Evolutionary conservation across 1,284 basidiomycete species (phyloP), one percentile per base, ranked within the genome.

Genomic region (Athelia psychrophila): DNA sequence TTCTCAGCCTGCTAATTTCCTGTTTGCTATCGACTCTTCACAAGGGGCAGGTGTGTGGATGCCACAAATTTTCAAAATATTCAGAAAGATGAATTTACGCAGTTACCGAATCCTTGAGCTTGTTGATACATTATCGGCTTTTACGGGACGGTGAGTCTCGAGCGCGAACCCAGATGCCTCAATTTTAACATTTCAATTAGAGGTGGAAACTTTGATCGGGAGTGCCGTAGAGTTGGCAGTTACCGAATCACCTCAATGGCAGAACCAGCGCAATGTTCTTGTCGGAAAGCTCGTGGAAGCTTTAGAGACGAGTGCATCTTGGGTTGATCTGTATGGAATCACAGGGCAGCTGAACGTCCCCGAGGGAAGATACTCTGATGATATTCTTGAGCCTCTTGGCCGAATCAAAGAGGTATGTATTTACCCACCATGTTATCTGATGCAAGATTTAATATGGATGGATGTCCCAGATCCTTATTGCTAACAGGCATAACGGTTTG

Each of bases 71-170:
- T 38, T 44, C 45, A 27, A 48, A 25, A 44, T 62, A 35, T 62
- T 19, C 23, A 44, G 30, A 50, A 25, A 20, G 47, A 20, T 48
- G 18, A 47, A 38, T 13, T 16, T 9, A 16, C 42, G 2, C 51
- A 87, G 86, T 81, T n/a, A 72, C 76, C 47, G 86, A 88, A 45
- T 73, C 85, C 0, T 66, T 91, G 20, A 72, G 71, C 25, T 70
- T 93, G 24, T 69, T 75, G 20, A 81, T 93, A 50, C 76, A 71
- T 48, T 93, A 91, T 65, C 80, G 88, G 23, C 81, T 85, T 67
- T 69, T 92, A 30, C 80, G 81, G 16, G 87, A 92, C 78, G 90
- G 90, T 91, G 53, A 46, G 50, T 32, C 12, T 50, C 47, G 9
- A 10, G 33, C 25, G 5, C 27, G 5, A 30, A 6, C 6, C 27